Evolutionary conservation across 176 grass and related monocot genomes (phyloP).

Genomic region (Tillandsia leiboldiana): DNA sequence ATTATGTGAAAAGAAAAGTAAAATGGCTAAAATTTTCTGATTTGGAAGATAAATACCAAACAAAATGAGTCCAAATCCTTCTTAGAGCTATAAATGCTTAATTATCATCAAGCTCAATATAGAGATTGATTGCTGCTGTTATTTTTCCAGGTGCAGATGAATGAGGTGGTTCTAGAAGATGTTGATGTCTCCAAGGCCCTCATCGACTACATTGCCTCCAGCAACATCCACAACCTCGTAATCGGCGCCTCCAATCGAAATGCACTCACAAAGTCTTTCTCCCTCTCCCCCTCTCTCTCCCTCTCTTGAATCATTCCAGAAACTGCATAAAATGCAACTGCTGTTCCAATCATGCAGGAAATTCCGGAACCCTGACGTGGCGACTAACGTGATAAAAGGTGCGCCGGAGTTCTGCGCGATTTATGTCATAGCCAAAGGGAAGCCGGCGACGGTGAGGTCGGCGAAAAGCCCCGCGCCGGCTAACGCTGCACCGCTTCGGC

Average conservation of each 20-base stretch:
- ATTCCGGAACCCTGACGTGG: constrained; percentile 73
- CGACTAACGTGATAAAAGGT: constrained; percentile 47
- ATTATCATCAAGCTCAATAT: background rate
- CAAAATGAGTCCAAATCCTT: too few relatives aligned
- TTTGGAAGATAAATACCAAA: too few relatives aligned
- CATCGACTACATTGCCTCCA: constrained; percentile 46
- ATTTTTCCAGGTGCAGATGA: constrained; percentile 34
- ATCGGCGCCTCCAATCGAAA: constrained; percentile 64
- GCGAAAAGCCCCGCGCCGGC: constrained; percentile 45
- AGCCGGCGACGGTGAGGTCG: constrained; percentile 40
- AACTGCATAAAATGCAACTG: background rate
- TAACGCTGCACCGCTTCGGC: background rate
- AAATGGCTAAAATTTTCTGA: too few relatives aligned
- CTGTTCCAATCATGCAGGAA: constrained; percentile 38
- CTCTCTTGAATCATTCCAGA: constrained; percentile 4
- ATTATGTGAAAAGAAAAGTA: too few relatives aligned
- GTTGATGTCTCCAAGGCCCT: constrained; percentile 64
- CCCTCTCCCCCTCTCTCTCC: background rate
- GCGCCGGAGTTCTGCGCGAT: constrained; percentile 78
- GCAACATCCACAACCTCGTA: constrained; percentile 61
- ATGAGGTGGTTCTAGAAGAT: constrained; percentile 70
- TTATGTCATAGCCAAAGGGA: constrained; percentile 62
- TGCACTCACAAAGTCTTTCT: constrained; percentile 55
- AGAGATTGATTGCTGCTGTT: constrained; percentile 13
- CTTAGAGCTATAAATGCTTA: background rate